phyloP scores from a whole-genome alignment of 441 rosid genomes.

The Euphorbia celastroides region DNA sequence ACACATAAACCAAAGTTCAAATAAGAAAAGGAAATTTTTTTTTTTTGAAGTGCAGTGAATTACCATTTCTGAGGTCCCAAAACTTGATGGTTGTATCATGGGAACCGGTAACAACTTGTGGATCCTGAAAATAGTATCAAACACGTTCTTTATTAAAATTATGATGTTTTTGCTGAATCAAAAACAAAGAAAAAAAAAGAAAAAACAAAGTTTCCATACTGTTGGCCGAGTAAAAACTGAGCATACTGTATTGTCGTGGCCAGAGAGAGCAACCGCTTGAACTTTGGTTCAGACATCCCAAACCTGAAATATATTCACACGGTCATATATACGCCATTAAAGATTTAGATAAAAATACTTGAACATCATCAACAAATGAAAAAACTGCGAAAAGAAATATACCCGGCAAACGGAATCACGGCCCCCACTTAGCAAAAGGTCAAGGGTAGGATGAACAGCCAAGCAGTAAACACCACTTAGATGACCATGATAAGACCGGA shows the following conservation, averaged over 20 bases:
- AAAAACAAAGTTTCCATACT: conserved; percentile 30
- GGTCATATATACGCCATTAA: not conserved
- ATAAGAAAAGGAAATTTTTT: not conserved
- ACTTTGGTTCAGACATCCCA: conserved; percentile 97
- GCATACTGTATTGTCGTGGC: conserved; percentile 95
- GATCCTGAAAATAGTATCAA: conserved; percentile 56
- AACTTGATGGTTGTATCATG: conserved; percentile 93
- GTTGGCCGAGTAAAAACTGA: conserved; percentile 95
- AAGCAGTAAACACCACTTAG: conserved; percentile 98
- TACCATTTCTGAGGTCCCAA: conserved; percentile 97
- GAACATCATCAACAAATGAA: not conserved
- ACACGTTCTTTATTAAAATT: not conserved
- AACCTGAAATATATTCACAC: conserved; percentile 43
- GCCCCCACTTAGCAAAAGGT: conserved; percentile 88
- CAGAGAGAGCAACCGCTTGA: conserved; percentile 92
- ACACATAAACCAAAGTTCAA: not conserved
- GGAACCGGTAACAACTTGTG: conserved; percentile 98
- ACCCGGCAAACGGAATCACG: conserved; percentile 99
- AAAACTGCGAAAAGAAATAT: conserved; percentile 16
- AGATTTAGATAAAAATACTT: not conserved
- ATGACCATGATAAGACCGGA: conserved; percentile 98
- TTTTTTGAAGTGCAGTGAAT: conserved; percentile 1
- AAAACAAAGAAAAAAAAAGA: not conserved
- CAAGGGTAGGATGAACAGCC: conserved; percentile 94
- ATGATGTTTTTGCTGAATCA: not conserved